A percentile compares a stretch with the other conserved stretches of the same genome.
Evolutionary conservation across 129 eudicot species (phyloP).

Genomic region (Artemisia tridentata): DNA sequence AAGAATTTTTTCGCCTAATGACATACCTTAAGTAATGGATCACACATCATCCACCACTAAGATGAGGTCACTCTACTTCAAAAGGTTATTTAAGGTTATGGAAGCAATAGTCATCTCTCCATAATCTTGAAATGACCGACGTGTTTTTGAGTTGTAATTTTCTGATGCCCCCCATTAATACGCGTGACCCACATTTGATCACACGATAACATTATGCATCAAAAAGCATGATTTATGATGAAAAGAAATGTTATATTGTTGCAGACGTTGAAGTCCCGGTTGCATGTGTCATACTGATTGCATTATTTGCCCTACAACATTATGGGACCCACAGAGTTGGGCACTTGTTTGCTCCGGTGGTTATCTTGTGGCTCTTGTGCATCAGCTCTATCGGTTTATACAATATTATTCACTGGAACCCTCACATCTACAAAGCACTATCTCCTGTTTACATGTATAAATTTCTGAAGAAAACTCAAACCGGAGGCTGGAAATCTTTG

Average conservation of each 20-base stretch:
- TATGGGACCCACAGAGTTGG: conserved; percentile 97
- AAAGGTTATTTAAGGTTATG: conserved; percentile 16
- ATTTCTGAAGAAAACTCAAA: conserved; percentile 84
- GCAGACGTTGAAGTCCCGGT: conserved; percentile 97
- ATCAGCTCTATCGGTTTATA: conserved; percentile 86
- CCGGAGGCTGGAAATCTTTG: conserved; percentile 93
- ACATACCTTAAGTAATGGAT: conserved; percentile 21
- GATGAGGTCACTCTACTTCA: conserved; percentile 21
- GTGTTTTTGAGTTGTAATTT: neutral
- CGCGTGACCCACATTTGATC: neutral
- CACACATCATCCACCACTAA: conserved; percentile 29
- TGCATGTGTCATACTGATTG: conserved; percentile 84
- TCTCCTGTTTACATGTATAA: conserved; percentile 80
- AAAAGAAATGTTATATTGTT: conserved; percentile 25
- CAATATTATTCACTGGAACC: conserved; percentile 90
- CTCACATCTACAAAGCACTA: conserved; percentile 83
- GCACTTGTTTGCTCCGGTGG: conserved; percentile 91
- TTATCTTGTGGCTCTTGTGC: conserved; percentile 80
- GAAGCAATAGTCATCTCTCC: conserved; percentile 27
- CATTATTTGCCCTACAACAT: conserved; percentile 87
- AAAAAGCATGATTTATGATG: conserved; percentile 5
- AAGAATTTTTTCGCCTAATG: conserved; percentile 12
- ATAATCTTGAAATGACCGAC: conserved; percentile 13
- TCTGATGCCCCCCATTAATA: conserved; percentile 6
- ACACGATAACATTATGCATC: neutral